phyloP scores from a whole-genome alignment of 805 yeast species.

The Lachancea meyersii region DNA sequence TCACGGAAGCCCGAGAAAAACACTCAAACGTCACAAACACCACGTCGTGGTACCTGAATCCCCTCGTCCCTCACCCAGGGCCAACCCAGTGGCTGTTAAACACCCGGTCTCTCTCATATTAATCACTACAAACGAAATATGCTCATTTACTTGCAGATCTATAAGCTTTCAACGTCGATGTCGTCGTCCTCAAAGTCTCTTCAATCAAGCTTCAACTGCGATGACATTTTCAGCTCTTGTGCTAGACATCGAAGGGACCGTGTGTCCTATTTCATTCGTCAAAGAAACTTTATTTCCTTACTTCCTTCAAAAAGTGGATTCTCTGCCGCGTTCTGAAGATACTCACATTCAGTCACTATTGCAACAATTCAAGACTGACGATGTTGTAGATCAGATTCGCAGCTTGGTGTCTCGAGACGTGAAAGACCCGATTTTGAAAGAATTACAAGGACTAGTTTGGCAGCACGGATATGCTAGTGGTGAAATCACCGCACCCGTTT shows the following conservation, averaged over 20 bases:
- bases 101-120: no score
- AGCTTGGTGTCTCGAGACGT: constrained; percentile 58
- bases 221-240: constrained; percentile 32
- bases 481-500: constrained; percentile 69
- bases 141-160: no score
- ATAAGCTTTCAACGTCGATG: neutral
- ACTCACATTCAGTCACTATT: constrained; percentile 22
- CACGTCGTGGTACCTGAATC: no score
- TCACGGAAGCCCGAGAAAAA: neutral
- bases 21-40: neutral
- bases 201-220: neutral
- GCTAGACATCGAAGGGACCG: constrained; percentile 87
- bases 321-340: constrained; percentile 19
- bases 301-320: constrained; percentile 49
- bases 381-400: constrained; percentile 44
- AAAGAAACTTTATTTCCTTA: constrained; percentile 73
- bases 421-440: constrained; percentile 71
- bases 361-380: constrained; percentile 27
- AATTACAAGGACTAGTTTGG: constrained; percentile 84
- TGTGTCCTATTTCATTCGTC: constrained; percentile 87
- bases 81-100: no score
- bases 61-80: no score
- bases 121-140: neutral
- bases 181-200: neutral
- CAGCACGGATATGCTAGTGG: constrained; percentile 71